Percentiles rank a stretch among this genome's conserved stretches.
These are phyloP conservation scores for Sutorius eximius DNA, from an alignment of 1,284 basidiomycete genomes.

Conservation along the genomic window DNA sequence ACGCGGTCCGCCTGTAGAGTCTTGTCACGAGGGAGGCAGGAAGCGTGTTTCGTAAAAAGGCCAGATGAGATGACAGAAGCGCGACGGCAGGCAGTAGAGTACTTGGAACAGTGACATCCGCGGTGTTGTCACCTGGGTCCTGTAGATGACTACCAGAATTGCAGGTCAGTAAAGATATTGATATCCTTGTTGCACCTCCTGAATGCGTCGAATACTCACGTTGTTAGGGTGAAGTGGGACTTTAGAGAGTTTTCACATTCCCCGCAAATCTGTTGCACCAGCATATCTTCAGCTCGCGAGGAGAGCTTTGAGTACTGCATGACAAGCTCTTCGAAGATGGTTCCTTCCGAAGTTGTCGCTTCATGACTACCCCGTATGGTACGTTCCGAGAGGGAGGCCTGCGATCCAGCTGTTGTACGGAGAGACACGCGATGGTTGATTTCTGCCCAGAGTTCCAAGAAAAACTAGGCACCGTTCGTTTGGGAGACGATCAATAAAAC, in stretches of 20 bases:
- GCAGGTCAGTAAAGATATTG: slow-evolving; percentile 2
- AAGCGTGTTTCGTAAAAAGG: slow-evolving; percentile 59
- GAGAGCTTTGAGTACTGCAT: slow-evolving; percentile 61
- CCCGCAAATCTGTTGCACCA: slow-evolving; percentile 74
- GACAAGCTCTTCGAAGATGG: slow-evolving; percentile 77
- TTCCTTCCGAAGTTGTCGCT: slow-evolving; percentile 47
- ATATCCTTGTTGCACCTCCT: neutral
- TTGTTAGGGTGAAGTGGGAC: slow-evolving; percentile 57
- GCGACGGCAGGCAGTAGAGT: slow-evolving; percentile 72
- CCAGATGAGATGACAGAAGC: slow-evolving; percentile 70
- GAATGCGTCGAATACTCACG: slow-evolving; percentile 31
- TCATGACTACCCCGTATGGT: slow-evolving; percentile 5
- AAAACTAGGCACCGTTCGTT: slow-evolving; percentile 58
- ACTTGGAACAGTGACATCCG: slow-evolving; percentile 58
- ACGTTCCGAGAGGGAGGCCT: slow-evolving; percentile 49
- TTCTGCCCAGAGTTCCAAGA: slow-evolving; percentile 83
- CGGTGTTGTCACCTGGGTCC: slow-evolving; percentile 26
- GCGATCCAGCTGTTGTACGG: slow-evolving; percentile 50
- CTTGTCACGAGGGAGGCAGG: slow-evolving; percentile 53
- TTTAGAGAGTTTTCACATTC: slow-evolving; percentile 79
- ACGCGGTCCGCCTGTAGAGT: slow-evolving; percentile 70
- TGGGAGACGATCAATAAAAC: neutral
- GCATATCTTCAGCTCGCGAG: slow-evolving; percentile 79
- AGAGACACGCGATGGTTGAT: slow-evolving; percentile 60
- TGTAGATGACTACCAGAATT: slow-evolving; percentile 20